Evolutionary conservation across 768 basidiomycete species (phyloP).

Genomic region (Suillus occidentalis): DNA sequence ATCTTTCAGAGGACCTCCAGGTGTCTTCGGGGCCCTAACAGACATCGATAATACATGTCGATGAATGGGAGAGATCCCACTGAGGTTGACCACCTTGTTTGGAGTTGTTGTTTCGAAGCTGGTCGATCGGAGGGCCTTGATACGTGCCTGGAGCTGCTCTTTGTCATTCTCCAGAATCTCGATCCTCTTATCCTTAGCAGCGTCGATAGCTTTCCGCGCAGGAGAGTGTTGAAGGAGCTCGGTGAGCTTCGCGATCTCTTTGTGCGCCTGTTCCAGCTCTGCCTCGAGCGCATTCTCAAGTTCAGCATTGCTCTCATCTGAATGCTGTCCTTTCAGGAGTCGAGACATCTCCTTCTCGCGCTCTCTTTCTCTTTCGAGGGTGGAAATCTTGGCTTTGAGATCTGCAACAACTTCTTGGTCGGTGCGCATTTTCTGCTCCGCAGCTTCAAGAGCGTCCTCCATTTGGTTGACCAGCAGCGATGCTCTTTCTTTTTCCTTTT

Average conservation of each 20-base stretch:
- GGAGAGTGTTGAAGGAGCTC: slow-evolving; percentile 69
- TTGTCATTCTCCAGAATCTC: slow-evolving; percentile 76
- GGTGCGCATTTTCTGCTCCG: slow-evolving; percentile 65
- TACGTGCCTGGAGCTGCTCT: slow-evolving; percentile 71
- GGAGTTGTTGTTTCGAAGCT: slow-evolving; percentile 58
- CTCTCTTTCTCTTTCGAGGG: slow-evolving; percentile 61
- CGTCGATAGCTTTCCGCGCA: slow-evolving; percentile 73
- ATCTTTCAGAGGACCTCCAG: slow-evolving; percentile 75
- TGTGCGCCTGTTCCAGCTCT: slow-evolving; percentile 76
- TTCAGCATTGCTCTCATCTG: slow-evolving; percentile 49
- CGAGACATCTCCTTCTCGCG: slow-evolving; percentile 26
- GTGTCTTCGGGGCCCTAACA: slow-evolving; percentile 69
- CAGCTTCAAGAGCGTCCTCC: slow-evolving; percentile 74
- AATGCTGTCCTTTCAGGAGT: slow-evolving; percentile 18
- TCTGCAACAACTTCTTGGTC: slow-evolving; percentile 57
- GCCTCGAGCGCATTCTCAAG: slow-evolving; percentile 62
- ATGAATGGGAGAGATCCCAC: slow-evolving; percentile 75
- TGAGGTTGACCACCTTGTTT: slow-evolving; percentile 50
- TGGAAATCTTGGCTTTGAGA: slow-evolving; percentile 49
- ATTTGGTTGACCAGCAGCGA: slow-evolving; percentile 62
- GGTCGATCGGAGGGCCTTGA: slow-evolving; percentile 56
- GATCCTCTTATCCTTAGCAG: slow-evolving; percentile 73
- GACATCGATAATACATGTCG: slow-evolving; percentile 71
- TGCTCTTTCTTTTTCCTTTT: slow-evolving; percentile 51
- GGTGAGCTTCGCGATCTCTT: slow-evolving; percentile 71